Base-by-base conservation (phyloP, 2,329 filamentous ascomycete genomes). In the Decorospora gaudefroyi region DNA sequence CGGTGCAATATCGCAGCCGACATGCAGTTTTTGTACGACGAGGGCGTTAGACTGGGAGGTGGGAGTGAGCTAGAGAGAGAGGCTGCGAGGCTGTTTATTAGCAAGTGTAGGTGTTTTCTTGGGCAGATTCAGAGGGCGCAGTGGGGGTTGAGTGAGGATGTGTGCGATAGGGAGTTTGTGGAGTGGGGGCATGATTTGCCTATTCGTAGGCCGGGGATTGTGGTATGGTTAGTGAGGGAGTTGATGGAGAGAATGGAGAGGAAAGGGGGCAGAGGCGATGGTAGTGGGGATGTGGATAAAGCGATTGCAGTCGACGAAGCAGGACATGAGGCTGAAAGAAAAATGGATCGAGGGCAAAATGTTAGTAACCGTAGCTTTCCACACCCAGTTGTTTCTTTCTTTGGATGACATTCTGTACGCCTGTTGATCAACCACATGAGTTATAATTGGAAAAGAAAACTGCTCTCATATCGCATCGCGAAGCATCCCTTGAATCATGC, bases 241-340 rank as follows among this genome's bases (percentile, higher is more conserved):
- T 31, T 47, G 10, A 5, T 3, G 70, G 72, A 29, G 71, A 30
- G 67, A 3, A 34, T 33, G 7, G 31, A 4, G 4, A 16, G n/a
- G n/a, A n/a, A n/a, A n/a, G n/a, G n/a, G n/a, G n/a, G n/a, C n/a
- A n/a, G n/a, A n/a, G n/a, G n/a, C n/a, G n/a, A n/a, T 10, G 11
- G 27, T 30, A 13, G 13, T 22, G 19, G 11, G 6, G 16, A 13
- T 4, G 16, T 12, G 10, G 9, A 11, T n/a, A n/a, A 18, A 13
- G 6, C n/a, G n/a, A n/a, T n/a, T n/a, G n/a, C n/a, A n/a, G n/a
- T n/a, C n/a, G n/a, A n/a, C n/a, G n/a, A n/a, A n/a, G n/a, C n/a
- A n/a, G n/a, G n/a, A n/a, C n/a, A n/a, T n/a, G n/a, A 21, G 12
- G 17, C 1, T 2, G 16, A 3, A 29, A 16, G 12, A 29, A n/a